Base-by-base conservation (phyloP, 441 rosid genomes). In the Metrosideros polymorpha region DNA sequence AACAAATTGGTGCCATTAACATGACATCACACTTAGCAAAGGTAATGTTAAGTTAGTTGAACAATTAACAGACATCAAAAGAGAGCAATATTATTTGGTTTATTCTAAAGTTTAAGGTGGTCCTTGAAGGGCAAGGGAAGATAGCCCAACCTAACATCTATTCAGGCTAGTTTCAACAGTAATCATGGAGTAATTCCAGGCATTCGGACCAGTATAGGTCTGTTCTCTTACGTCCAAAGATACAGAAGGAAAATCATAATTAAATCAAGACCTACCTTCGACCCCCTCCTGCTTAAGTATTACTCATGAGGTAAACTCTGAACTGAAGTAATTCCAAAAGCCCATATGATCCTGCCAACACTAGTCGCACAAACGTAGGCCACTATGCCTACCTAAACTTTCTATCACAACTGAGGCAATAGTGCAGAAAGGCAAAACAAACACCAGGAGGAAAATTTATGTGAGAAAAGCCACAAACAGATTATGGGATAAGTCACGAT, bases 281-380 rank as follows among this genome's bases (percentile, higher is more conserved):
- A 96, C 95, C 43, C 98, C 98, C 91, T 98, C 99, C 84, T 98
- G n/a, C n/a, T n/a, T n/a, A n/a, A n/a, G n/a, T n/a, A n/a, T n/a
- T n/a, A n/a, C n/a, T n/a, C n/a, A n/a, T n/a, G n/a, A n/a, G n/a
- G n/a, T n/a, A n/a, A n/a, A n/a, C n/a, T n/a, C n/a, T n/a, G n/a
- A n/a, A n/a, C 35, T 59, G 71, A 59, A 59, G 22, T 29, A 29
- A 29, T 14, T 29, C 39, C 39, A 29, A 59, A 7, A 59, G 39
- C 71, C 39, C 71, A 15, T 59, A 29, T 15, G 39, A 59, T 59
- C 19, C 71, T 59, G 71, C 71, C 39, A 59, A 59, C 71, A 29
- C 71, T 29, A 59, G 71, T 59, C 5, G 22, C 39, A 4, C 39
- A 32, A 3, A 59, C 10, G 7, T 29, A 59, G 39, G 71, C 71